Base-by-base conservation (phyloP, 768 basidiomycete genomes). In the Lentinula sp. region DNA sequence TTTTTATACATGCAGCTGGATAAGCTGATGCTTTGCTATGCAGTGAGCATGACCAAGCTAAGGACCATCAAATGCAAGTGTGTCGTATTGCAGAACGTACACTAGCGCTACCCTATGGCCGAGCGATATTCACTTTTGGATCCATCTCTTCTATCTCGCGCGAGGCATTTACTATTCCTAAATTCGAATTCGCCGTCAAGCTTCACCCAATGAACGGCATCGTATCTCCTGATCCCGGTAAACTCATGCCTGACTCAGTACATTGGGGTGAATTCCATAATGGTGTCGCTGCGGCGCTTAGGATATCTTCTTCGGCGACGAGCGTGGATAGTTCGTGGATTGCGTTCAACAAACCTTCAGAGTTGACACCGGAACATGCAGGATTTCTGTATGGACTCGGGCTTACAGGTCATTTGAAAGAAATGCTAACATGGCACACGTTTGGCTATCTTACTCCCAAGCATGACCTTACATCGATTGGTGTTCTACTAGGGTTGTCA, bases 191-290 rank as follows among this genome's bases (percentile, higher is more conserved):
- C 66, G 77, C 82, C 32, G 81, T 93, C 64, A 85, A 86, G 23
- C 72, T 93, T 15, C 88, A 90, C 64, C 93, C 92, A 4, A 75
- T 85, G 57, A 91, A 90, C 66, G 72, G 85, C 41, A 77, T 79
- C 8, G 80, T 87, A 36, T 71, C 81, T 15, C 85, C 87, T 0
- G 91, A 93, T 61, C 69, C 78, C n/a, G 86, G 87, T 18, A 90
- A 92, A 70, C 82, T 94, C 61, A 78, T 82, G 0, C 66, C 74
- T 0, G 95, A 98, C 46, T 87, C 86, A 35, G 73, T 84, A 5
- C 83, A 80, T 56, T 99, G 96, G 97, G 94, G 92, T n/a, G 91
- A 95, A 62, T 99, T 99, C 73, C 95, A 98, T 73, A 95, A 96
- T 64, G 97, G 97, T 9, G 96, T 97, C 0, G 93, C 94, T 7